phyloP scores from a whole-genome alignment of 2,329 filamentous ascomycete species.

The Apiospora hydei region DNA sequence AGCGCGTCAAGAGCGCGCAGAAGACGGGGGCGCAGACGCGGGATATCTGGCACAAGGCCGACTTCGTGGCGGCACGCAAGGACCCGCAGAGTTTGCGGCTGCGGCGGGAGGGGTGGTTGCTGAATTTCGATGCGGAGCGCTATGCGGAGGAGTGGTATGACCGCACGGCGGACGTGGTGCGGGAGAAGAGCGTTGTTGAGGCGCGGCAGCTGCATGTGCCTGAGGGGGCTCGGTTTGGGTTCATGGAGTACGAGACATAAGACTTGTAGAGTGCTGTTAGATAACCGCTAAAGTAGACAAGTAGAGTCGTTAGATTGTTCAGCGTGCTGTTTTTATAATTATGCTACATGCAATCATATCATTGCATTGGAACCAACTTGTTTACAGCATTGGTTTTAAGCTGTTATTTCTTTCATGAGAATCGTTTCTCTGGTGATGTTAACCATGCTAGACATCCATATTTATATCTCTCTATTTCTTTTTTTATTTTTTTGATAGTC shows the following conservation, averaged over 20 bases:
- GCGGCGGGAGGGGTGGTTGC: constrained; percentile 55
- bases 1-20: constrained; percentile 55
- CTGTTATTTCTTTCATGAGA: no score
- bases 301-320: neutral
- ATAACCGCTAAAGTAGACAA: neutral
- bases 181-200: constrained; percentile 32
- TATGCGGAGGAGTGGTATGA: constrained; percentile 51
- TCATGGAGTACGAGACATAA: constrained; percentile 33
- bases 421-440: no score
- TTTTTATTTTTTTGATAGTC: no score
- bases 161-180: constrained; percentile 35
- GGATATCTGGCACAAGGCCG: constrained; percentile 60
- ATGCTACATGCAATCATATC: no score
- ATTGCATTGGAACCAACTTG: no score
- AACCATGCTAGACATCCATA: no score
- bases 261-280: neutral
- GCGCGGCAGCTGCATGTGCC: constrained; percentile 38
- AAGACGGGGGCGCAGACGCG: constrained; percentile 54
- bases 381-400: no score
- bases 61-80: constrained; percentile 54
- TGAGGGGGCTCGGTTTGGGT: constrained; percentile 36
- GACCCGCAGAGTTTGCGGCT: constrained; percentile 53
- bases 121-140: constrained; percentile 56
- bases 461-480: no score
- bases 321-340: neutral